Percentiles rank a stretch among this genome's conserved stretches.
Evolutionary conservation across 148 eudicot species (phyloP).

Genomic region (Cornus suecica): DNA sequence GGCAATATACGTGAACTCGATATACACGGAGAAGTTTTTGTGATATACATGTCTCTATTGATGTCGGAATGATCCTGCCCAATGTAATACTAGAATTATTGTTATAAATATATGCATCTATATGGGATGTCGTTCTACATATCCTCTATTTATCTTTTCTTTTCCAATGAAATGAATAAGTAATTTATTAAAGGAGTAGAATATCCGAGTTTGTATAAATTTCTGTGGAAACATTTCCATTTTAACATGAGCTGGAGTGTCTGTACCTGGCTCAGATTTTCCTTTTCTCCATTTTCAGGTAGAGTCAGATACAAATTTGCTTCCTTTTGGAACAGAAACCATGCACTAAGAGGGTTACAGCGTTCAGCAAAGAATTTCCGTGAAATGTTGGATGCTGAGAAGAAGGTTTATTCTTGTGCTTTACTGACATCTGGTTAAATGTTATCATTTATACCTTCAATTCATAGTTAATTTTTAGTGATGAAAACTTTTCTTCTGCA

Average conservation of each 20-base stretch:
- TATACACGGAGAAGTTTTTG: neutral
- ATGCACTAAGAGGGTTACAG: slow-evolving; percentile 66
- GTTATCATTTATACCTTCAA: neutral
- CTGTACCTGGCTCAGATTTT: neutral
- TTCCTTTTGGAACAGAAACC: slow-evolving; percentile 96
- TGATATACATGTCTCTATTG: neutral
- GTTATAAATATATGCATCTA: neutral
- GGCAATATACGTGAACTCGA: neutral
- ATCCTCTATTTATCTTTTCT: neutral
- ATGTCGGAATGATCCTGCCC: neutral
- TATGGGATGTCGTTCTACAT: neutral
- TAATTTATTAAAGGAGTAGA: neutral
- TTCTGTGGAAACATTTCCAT: neutral
- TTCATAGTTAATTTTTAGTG: neutral
- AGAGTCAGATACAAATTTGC: slow-evolving; percentile 96
- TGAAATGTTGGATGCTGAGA: slow-evolving; percentile 77
- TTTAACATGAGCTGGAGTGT: neutral
- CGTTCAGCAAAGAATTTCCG: slow-evolving; percentile 60
- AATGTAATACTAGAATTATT: too few relatives aligned
- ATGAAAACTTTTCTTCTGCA: neutral
- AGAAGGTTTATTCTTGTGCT: slow-evolving; percentile 53
- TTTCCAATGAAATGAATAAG: neutral
- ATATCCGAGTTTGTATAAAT: neutral
- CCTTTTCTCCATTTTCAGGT: slow-evolving; percentile 45
- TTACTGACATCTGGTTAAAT: neutral